Conservation (phyloP, 768 basidiomycete species). For the Porphyrellus cyaneotinctus region DNA sequence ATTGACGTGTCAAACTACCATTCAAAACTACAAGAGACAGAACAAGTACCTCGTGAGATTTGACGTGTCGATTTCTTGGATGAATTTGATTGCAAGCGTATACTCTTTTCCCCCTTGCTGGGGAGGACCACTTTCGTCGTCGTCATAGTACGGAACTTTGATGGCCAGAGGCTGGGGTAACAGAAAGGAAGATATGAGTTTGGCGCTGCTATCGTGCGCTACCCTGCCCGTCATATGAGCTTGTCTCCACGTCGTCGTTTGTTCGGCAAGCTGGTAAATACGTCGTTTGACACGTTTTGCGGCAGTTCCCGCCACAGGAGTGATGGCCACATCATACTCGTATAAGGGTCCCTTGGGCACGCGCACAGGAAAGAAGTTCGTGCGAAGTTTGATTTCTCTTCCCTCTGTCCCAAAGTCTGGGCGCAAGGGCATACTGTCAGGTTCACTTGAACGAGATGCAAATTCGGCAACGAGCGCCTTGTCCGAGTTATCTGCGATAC, state of each 20-base stretch:
- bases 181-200: slow-evolving; percentile 39
- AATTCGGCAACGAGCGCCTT: slow-evolving; percentile 39
- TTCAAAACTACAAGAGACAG: background rate
- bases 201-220: slow-evolving; percentile 47
- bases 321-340: slow-evolving; percentile 46
- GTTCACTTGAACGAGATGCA: slow-evolving; percentile 22
- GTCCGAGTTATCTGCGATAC: slow-evolving; percentile 43
- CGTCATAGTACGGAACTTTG: slow-evolving; percentile 41
- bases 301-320: slow-evolving; percentile 32
- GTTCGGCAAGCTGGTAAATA: slow-evolving; percentile 48
- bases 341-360: slow-evolving; percentile 44
- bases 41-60: slow-evolving; percentile 37
- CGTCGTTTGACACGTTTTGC: slow-evolving; percentile 40
- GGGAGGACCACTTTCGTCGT: slow-evolving; percentile 37
- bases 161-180: slow-evolving; percentile 42
- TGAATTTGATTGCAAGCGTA: slow-evolving; percentile 41
- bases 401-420: slow-evolving; percentile 46
- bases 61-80: slow-evolving; percentile 41
- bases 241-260: slow-evolving; percentile 37
- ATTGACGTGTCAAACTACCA: slow-evolving; percentile 5
- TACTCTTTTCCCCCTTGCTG: slow-evolving; percentile 37
- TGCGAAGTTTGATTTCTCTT: slow-evolving; percentile 42
- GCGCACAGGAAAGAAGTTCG: slow-evolving; percentile 50
- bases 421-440: slow-evolving; percentile 40
- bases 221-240: slow-evolving; percentile 38